Evolutionary conservation across 257 asterid genomes (phyloP).

Genomic region (Plantago elongata): DNA sequence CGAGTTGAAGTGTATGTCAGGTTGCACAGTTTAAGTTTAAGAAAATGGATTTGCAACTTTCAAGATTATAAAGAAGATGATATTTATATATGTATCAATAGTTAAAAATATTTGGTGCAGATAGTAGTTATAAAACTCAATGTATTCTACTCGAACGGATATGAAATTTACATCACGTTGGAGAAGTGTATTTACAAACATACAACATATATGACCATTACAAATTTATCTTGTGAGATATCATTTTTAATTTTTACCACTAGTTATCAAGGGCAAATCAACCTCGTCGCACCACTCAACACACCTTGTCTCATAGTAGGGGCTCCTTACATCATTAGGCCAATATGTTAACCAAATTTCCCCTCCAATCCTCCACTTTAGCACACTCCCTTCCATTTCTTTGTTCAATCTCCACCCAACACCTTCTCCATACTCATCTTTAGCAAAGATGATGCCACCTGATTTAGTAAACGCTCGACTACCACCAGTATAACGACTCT

Average conservation of each 20-base stretch:
- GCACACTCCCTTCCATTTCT: conserved; percentile 90
- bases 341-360: conserved; percentile 71
- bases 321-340: conserved; percentile 46
- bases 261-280: conserved; percentile 70
- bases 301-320: conserved; percentile 60
- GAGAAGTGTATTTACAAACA: no score
- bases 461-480: conserved; percentile 55
- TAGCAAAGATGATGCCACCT: conserved; percentile 66
- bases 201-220: no score
- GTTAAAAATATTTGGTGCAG: no score
- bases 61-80: no score
- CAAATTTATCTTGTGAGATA: no score
- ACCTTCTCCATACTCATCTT: conserved; percentile 53
- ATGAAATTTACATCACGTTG: no score
- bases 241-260: not conserved
- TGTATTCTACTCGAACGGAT: no score
- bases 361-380: conserved; percentile 87
- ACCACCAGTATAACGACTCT: conserved; percentile 46
- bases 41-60: no score
- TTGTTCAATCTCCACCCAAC: conserved; percentile 68
- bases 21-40: no score
- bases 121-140: no score
- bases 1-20: no score
- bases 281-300: conserved; percentile 88
- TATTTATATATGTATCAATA: no score